phyloP scores from a whole-genome alignment of 768 basidiomycete species.

The Filobasidium wieringae region DNA sequence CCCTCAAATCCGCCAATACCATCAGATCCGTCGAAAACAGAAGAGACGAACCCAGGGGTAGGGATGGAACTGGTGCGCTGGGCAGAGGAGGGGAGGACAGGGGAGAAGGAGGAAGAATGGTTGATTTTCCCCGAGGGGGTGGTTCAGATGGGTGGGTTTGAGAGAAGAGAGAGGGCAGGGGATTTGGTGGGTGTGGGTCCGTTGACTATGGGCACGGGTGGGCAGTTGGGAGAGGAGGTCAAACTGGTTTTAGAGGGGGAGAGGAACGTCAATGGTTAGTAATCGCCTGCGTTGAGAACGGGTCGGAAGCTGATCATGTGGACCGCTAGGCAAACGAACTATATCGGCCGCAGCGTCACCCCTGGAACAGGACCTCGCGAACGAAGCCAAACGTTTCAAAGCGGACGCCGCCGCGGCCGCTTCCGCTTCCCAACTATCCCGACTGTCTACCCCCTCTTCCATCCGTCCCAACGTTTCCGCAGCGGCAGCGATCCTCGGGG shows the following conservation, averaged over 20 bases:
- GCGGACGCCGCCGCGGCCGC: slow-evolving; percentile 9
- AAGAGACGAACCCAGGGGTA: too few relatives aligned
- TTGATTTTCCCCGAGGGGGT: too few relatives aligned
- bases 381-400: slow-evolving; percentile 16
- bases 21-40: too few relatives aligned
- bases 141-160: too few relatives aligned
- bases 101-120: too few relatives aligned
- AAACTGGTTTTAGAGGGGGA: not conserved
- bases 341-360: slow-evolving; percentile 7
- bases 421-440: not conserved
- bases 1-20: too few relatives aligned
- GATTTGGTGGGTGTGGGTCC: too few relatives aligned
- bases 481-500: not conserved
- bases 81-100: too few relatives aligned
- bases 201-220: too few relatives aligned
- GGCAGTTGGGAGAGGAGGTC: too few relatives aligned
- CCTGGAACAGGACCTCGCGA: slow-evolving; percentile 14
- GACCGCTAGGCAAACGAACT: slow-evolving; percentile 6
- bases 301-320: not conserved
- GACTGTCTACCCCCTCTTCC: slow-evolving; percentile 1
- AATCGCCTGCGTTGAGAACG: not conserved
- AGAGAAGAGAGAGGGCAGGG: too few relatives aligned
- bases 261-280: slow-evolving; percentile 11
- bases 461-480: not conserved
- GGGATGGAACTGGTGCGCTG: too few relatives aligned